phyloP scores from a whole-genome alignment of 2,329 filamentous ascomycete genomes.

The Fusarium verticillioides region DNA sequence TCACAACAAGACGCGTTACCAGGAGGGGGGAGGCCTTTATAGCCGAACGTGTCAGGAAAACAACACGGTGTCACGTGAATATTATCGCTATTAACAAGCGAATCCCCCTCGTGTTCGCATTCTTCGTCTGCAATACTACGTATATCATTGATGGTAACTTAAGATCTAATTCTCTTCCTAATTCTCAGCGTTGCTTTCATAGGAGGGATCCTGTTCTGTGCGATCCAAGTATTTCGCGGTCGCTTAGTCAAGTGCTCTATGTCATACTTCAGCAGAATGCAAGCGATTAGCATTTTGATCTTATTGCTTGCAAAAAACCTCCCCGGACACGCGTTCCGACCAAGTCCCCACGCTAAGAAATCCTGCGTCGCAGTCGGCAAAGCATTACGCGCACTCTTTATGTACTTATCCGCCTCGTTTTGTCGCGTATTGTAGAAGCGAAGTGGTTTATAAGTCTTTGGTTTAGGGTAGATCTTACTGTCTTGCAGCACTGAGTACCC shows the following conservation, averaged over 20 bases:
- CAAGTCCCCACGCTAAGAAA: conserved; percentile 6
- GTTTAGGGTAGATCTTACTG: neutral
- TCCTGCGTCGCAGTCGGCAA: neutral
- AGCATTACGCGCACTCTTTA: conserved; percentile 3
- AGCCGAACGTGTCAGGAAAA: neutral
- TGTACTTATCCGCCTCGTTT: neutral
- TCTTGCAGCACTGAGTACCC: conserved; percentile 8
- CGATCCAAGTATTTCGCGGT: conserved; percentile 1
- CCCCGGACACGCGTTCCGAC: neutral
- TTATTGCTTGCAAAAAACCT: conserved; percentile 8
- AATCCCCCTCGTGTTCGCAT: neutral
- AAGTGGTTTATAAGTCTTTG: neutral
- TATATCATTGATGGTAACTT: neutral
- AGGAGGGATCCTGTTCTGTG: conserved; percentile 2
- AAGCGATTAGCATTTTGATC: conserved; percentile 4
- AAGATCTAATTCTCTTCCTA: neutral
- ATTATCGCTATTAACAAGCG: neutral
- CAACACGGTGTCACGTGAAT: neutral
- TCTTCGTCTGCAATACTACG: neutral
- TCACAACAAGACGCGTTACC: neutral
- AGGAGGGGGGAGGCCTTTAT: neutral
- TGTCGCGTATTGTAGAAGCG: conserved; percentile 7
- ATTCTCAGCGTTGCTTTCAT: conserved; percentile 1
- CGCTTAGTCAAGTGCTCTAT: neutral
- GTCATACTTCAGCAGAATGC: neutral